Evolutionary conservation across 495 filamentous ascomycete genomes (phyloP), one percentile per base, ranked within the genome.

Genomic region (Lasiosphaeria miniovina): DNA sequence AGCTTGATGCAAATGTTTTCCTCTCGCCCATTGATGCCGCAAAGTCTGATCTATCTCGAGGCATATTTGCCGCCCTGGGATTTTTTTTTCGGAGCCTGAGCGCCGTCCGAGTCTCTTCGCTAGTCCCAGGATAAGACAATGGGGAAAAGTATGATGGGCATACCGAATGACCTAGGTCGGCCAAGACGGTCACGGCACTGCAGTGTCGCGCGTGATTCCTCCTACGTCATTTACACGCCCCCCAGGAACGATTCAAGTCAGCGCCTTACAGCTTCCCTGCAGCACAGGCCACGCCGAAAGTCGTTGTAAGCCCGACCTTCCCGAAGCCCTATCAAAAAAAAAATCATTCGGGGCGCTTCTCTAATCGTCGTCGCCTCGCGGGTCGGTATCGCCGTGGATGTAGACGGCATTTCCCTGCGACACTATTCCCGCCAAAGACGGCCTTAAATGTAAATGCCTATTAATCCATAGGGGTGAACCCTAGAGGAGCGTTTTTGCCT

Each of bases 221-320:
- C 36, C 64, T 69, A 69, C 67, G 67, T 69, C 67, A 69, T 69
- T 59, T 3, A 15, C 32, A 11, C 46, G 46, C 45, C 45, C 53
- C 49, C 52, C 45, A 46, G 45, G 8, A 53, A 38, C 56, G 49
- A 60, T 45, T 61, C 57, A 57, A 59, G 59, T 59, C 59, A 65
- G 58, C 59, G 59, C 54, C 60, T 62, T 54, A 50, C 53, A 54
- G 52, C 40, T 36, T 34, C 41, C 36, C 43, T 11, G 45, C 15
- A 38, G 32, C 33, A 51, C 17, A 51, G 32, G 49, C 49, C 49
- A 32, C 6, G 24, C 41, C 38, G 9, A 36, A 14, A 57, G 45
- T 4, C 33, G 55, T 57, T 57, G 55, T 36, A 41, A 48, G 55
- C 53, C 55, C 55, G 43, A 50, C 41, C 24, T 57, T 14, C 55